A percentile compares a stretch with the other conserved stretches of the same genome.
Conservation (phyloP, 306 rosid species). For the Betula pendula region DNA sequence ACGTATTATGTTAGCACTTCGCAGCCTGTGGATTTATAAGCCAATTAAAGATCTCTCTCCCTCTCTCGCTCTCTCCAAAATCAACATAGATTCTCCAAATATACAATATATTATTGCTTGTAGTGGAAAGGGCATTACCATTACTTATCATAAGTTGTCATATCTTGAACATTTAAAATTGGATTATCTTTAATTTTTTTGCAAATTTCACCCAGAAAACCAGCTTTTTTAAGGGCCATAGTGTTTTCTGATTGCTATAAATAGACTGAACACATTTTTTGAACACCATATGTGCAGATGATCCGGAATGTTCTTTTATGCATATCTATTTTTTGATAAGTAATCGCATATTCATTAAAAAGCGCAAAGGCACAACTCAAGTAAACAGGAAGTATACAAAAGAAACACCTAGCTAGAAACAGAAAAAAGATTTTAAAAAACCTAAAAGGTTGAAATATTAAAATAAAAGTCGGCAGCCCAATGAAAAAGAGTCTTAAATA, state of each 20-base stretch:
- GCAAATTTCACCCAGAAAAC: background rate
- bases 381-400: too few species aligned
- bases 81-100: background rate
- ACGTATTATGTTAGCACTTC: background rate
- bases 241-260: background rate
- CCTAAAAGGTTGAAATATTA: too few species aligned
- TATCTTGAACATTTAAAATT: background rate
- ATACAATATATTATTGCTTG: background rate
- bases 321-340: too few species aligned
- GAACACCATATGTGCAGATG: background rate
- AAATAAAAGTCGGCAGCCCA: too few species aligned
- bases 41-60: background rate
- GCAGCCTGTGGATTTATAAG: background rate
- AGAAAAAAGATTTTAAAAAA: too few species aligned
- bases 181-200: background rate
- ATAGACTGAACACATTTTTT: background rate
- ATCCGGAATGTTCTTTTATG: too few species aligned
- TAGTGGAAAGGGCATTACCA: background rate
- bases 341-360: too few species aligned
- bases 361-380: too few species aligned
- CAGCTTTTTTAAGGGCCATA: background rate
- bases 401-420: too few species aligned
- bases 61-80: background rate
- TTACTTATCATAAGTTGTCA: background rate
- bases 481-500: too few species aligned